A percentile compares a stretch with the other conserved stretches of the same genome.
Evolutionary conservation across 163 green algal species (phyloP).

Genomic region (Scenedesmus sp.): DNA sequence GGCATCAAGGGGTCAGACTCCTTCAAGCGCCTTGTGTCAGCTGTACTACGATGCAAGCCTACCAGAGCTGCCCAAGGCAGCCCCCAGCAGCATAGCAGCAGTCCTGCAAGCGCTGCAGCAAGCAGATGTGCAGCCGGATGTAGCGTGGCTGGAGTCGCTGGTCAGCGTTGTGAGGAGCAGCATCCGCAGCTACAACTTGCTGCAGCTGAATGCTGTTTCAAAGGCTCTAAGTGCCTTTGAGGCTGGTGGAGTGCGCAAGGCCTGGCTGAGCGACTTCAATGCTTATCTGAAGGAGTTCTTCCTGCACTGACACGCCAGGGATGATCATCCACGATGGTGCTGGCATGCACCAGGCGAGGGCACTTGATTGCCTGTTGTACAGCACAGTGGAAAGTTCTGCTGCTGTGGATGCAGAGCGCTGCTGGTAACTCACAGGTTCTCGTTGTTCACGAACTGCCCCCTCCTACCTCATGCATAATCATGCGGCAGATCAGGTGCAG

Average conservation of each 20-base stretch:
- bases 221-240: slow-evolving; percentile 27
- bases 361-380: not conserved
- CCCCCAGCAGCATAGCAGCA: slow-evolving; percentile 21
- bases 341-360: not conserved
- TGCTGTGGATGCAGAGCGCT: not conserved
- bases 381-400: not conserved
- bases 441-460: too few relatives aligned
- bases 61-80: not conserved
- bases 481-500: not conserved
- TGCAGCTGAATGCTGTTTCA: slow-evolving; percentile 34
- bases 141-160: slow-evolving; percentile 22
- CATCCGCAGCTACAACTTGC: slow-evolving; percentile 9
- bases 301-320: slow-evolving; percentile 1
- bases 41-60: slow-evolving; percentile 34
- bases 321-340: not conserved
- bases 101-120: slow-evolving; percentile 25
- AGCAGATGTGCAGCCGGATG: slow-evolving; percentile 24
- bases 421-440: not conserved
- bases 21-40: slow-evolving; percentile 27
- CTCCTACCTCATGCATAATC: not conserved
- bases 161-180: slow-evolving; percentile 4
- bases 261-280: slow-evolving; percentile 24
- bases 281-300: slow-evolving; percentile 50
- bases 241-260: slow-evolving; percentile 9
- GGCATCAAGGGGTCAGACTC: not conserved